phyloP scores from a whole-genome alignment of 108 stramenopile species.

The Epipyxis sp. region DNA sequence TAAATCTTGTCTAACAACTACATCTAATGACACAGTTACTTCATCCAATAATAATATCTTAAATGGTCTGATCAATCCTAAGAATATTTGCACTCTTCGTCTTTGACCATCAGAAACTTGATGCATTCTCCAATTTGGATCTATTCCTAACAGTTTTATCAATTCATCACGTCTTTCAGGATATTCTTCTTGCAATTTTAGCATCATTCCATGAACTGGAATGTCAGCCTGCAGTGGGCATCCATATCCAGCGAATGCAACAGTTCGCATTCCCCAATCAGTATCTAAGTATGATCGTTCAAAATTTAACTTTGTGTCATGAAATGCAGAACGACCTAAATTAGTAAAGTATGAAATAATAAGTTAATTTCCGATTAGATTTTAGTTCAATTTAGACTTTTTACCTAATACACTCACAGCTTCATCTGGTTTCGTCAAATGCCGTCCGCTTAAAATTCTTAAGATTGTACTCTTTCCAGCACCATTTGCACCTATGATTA shows the following conservation, averaged over 20 bases:
- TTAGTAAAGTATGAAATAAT: not conserved
- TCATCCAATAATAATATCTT: slow-evolving; percentile 91
- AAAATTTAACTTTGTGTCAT: slow-evolving; percentile 84
- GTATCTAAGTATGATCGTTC: slow-evolving; percentile 86
- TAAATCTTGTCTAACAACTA: slow-evolving; percentile 86
- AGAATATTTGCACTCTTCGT: slow-evolving; percentile 90
- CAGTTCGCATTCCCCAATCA: slow-evolving; percentile 95
- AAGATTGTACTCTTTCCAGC: slow-evolving; percentile 87
- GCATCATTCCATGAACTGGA: slow-evolving; percentile 89
- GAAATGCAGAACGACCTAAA: slow-evolving; percentile 86
- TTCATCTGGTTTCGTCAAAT: slow-evolving; percentile 69
- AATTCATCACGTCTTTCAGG: slow-evolving; percentile 93
- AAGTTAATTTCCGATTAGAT: not conserved
- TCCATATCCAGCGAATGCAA: slow-evolving; percentile 88
- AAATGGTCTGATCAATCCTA: slow-evolving; percentile 90
- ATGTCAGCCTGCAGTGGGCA: slow-evolving; percentile 79
- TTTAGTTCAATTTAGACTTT: too few relatives aligned
- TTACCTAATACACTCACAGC: slow-evolving; percentile 71
- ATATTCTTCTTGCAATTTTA: slow-evolving; percentile 80
- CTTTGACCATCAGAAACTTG: slow-evolving; percentile 78
- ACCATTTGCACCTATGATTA: slow-evolving; percentile 32
- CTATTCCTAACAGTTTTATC: slow-evolving; percentile 83
- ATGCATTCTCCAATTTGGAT: slow-evolving; percentile 96
- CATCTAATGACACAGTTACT: slow-evolving; percentile 91
- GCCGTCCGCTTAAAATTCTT: slow-evolving; percentile 80